These are phyloP conservation scores for Oemleria cerasiformis DNA, from an alignment of 306 rosid genomes.

Conservation along the genomic window DNA sequence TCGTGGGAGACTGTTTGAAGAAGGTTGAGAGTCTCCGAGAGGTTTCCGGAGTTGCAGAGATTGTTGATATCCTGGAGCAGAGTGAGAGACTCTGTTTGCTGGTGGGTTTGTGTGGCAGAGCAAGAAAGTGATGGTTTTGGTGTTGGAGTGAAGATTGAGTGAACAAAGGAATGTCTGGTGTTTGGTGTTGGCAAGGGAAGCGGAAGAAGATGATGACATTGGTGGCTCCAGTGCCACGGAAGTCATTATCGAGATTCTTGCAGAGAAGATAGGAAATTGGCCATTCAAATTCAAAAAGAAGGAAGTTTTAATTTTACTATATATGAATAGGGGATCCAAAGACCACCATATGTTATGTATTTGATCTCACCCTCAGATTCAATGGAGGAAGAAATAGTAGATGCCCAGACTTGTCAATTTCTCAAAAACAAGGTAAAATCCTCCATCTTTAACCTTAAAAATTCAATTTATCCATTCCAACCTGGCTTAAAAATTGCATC, in stretches of 20 bases:
- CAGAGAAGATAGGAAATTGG: background rate
- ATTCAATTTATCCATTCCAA: no score
- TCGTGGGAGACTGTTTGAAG: slow-evolving; percentile 34
- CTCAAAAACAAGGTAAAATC: no score
- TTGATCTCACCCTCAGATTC: no score
- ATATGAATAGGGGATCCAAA: no score
- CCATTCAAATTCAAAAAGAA: no score
- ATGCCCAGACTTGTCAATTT: no score
- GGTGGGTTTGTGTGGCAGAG: no score
- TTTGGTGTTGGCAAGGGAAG: slow-evolving; percentile 1
- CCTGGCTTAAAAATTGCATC: no score
- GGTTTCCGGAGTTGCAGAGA: slow-evolving; percentile 51
- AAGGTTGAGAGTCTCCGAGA: slow-evolving; percentile 45
- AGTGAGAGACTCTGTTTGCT: slow-evolving; percentile 9
- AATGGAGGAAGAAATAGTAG: no score
- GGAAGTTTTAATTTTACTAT: no score
- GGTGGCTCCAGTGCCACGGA: slow-evolving; percentile 25
- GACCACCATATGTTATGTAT: no score
- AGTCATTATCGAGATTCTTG: slow-evolving; percentile 27
- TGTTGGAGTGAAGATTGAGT: slow-evolving; percentile 29
- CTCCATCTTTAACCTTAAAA: no score
- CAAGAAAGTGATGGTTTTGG: slow-evolving; percentile 38
- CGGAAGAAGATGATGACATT: background rate
- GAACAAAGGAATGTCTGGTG: background rate
- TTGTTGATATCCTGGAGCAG: slow-evolving; percentile 36